Conservation (phyloP, 2,329 filamentous ascomycete genomes). For the Scedosporium dehoogii region DNA sequence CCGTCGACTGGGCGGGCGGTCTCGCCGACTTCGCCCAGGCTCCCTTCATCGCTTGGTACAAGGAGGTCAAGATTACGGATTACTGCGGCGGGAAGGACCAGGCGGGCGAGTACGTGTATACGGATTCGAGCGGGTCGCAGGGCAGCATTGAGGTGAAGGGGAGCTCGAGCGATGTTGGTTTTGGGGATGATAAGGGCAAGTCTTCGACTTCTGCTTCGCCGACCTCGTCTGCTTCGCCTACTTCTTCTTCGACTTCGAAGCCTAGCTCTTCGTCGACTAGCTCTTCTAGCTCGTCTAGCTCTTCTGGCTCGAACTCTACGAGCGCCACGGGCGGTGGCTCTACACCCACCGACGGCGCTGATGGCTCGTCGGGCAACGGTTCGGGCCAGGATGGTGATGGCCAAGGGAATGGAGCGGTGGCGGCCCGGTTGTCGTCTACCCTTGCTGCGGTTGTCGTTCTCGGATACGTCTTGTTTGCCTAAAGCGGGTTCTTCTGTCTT, state of each 20-base stretch:
- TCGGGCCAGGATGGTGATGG: neutral
- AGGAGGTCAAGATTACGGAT: conserved; percentile 43
- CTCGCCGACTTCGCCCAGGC: conserved; percentile 43
- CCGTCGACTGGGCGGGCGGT: conserved; percentile 59
- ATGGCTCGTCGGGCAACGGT: neutral
- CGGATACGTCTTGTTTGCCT: conserved; percentile 1
- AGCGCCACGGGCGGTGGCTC: neutral
- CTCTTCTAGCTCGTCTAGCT: neutral
- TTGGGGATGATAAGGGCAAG: conserved; percentile 12
- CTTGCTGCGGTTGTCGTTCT: conserved; percentile 8
- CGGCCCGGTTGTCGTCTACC: conserved; percentile 1
- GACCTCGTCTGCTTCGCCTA: neutral
- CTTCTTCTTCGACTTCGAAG: neutral
- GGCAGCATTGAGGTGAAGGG: conserved; percentile 41
- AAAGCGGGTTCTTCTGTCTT: neutral
- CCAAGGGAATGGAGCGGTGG: neutral
- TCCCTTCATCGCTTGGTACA: conserved; percentile 48
- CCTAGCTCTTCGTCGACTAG: neutral
- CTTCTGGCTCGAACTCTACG: neutral
- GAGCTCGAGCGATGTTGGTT: conserved; percentile 7
- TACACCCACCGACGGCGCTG: neutral
- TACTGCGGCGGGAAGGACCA: conserved; percentile 38
- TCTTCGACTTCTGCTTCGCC: neutral
- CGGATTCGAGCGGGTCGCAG: conserved; percentile 37
- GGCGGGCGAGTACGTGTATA: conserved; percentile 38